Evolutionary conservation across 208 protist species (phyloP), one percentile per base, ranked within the genome.

Genomic region (Phytomonas sp.): DNA sequence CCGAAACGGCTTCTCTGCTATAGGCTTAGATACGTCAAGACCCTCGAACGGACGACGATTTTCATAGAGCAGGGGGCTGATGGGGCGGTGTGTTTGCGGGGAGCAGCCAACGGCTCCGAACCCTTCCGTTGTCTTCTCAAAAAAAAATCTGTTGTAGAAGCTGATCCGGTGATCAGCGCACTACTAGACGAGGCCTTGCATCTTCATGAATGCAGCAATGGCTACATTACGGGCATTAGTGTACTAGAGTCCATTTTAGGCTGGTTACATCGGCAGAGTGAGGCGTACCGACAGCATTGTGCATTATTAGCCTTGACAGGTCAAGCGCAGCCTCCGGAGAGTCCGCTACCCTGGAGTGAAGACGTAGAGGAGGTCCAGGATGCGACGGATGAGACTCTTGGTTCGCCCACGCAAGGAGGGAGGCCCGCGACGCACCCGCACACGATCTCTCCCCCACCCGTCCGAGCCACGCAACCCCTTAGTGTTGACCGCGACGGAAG

Each of bases 1-100:
- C 88, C 88, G 29, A 85, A 84, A 0, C 62, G 64, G 51, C 77
- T 86, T 71, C 76, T 85, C 37, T 94, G 85, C 62, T 75, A 71
- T 8, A 80, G 81, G 11, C 36, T 92, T 28, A 17, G 65, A 8
- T 74, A 92, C 31, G 37, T 71, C 62, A 94, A 94, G 74, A 81
- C 77, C 32, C 80, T 94, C 66, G 75, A 66, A 17, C 74, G 72
- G 20, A 84, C 69, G 26, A 85, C 82, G 26, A 79, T 92, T 69
- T 56, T 87, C 23, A 68, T 94, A 5, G 85, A 90, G 71, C 78
- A 83, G 67, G 74, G 78, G 64, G 66, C 69, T 13, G 70, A 71
- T 20, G 67, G 65, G 46, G 72, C 68, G 64, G 80, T 70, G 13
- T 43, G 62, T n/a, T 71, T 79, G 20, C 68, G 73, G 62, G 79